phyloP scores from a whole-genome alignment of 202 grass and related monocot genomes.

The Cymbopogon flexuosus region DNA sequence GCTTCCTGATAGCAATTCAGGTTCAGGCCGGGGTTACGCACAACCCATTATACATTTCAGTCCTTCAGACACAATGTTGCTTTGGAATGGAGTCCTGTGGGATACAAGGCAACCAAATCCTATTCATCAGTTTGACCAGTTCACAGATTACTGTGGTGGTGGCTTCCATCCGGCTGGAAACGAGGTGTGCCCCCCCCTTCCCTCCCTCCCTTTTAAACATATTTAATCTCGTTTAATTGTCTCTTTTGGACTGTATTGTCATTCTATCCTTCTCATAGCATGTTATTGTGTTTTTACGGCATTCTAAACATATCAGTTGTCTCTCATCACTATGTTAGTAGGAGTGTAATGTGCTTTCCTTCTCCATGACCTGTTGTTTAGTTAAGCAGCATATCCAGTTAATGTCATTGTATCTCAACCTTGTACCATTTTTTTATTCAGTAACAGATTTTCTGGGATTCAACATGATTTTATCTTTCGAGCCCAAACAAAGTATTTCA shows the following conservation, averaged over 20 bases:
- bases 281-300: not conserved
- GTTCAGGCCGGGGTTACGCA: constrained; percentile 41
- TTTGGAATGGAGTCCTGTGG: constrained; percentile 96
- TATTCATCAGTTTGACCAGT: constrained; percentile 87
- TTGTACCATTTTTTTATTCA: not conserved
- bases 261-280: not conserved
- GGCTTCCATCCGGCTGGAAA: constrained; percentile 97
- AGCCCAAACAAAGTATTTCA: not conserved
- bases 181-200: constrained; percentile 39
- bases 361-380: not conserved
- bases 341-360: not conserved
- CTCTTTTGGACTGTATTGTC: not conserved
- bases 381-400: not conserved
- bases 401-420: not conserved
- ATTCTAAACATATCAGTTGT: not conserved
- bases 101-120: constrained; percentile 54
- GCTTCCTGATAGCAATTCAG: constrained; percentile 57
- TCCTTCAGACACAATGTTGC: constrained; percentile 74
- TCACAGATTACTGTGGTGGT: constrained; percentile 91
- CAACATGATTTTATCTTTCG: not conserved
- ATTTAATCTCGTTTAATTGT: not conserved
- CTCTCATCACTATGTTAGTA: not conserved
- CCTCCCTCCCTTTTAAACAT: too few relatives aligned
- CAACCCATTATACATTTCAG: constrained; percentile 95
- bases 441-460: not conserved